Base-by-base conservation (phyloP, 106 monocot genomes). In the Alisma plantagoaquatica region DNA sequence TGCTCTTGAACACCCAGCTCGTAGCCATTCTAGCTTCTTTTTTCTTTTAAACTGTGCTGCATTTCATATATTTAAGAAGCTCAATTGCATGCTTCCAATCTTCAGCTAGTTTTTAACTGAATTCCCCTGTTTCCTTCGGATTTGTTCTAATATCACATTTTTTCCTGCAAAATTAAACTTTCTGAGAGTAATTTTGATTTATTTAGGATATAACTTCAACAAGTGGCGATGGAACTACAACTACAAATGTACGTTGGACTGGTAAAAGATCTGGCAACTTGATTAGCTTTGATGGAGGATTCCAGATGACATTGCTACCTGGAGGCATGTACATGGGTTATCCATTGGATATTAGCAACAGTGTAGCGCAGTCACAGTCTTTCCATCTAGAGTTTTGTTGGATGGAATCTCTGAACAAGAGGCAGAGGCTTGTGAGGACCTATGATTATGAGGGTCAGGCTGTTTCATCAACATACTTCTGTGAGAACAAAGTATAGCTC, bases 311-410 rank as follows among this genome's bases (percentile, higher is more conserved):
- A 5, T 67, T 88, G 29, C 57, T 96, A 49, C 88, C 83, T 41
- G 80, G 87, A 62, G 94, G 88, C 6, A 84, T 96, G 80, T 96
- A 88, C 51, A 68, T 96, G 77, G 94, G 94, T 51, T 96, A 62
- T 64, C 88, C 94, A 4, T 50, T 67, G 21, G 75, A 96, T 49
- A 52, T 88, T 14, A 67, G 69, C 51, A 96, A 77, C 55, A 75
- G 60, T 46, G 84, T 96, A 0, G 69, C 77, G 7, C 53, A 84
- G n/a, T 70, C 61, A 31, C 84, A 88, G 26, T 77, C 83, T 43
- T 96, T 96, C 59, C 94, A 84, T 70, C 59, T 96, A 3, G 94
- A 96, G 55, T 81, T 96, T 33, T 77, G 94, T 33, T 96, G 94
- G 94, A 73, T 84, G 77, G 94, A 96, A 51, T 88, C 87, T 19